Base-by-base conservation (phyloP, 2,329 filamentous ascomycete species). In the Botrytis fragariae region DNA sequence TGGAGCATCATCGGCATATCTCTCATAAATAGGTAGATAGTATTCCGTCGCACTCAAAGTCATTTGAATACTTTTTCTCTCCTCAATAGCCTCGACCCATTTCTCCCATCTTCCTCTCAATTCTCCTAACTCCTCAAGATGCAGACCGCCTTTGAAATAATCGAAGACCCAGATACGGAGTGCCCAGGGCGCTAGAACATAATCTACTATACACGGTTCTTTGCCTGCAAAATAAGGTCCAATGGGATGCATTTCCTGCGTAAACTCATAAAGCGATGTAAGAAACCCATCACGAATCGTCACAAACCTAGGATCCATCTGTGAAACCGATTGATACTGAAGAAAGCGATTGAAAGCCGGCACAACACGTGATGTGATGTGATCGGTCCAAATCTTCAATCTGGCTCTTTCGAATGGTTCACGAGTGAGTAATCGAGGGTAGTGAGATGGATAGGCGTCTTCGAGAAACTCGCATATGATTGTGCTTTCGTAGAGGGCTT, bases 401-500 rank as follows among this genome's bases (percentile, higher is more conserved):
- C 89, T 82, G 5, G 92, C 92, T 70, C 87, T 85, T 71, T 89
- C 85, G 78, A 93, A 95, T 0, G 88, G 83, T 72, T 90, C 88
- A 0, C 81, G 78, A 0, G 92, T 90, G 16, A 93, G 82, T 6
- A 95, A 81, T 69, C 87, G 78, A 12, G 77, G 76, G 0, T 71
- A 71, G 72, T 84, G 81, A 6, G 84, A 84, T 0, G 86, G 83
- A 74, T 89, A 94, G 0, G 88, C 89, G 75, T 95, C 92, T 76
- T 95, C 90, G 1, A 95, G 84, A 76, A 93, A 95, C 80, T 94
- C 92, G 82, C 89, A 90, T 54, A 95, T 86, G 64, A 95, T 87
- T 12, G 85, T 88, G 78, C 90, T 92, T 81, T 95, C 92, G 77
- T 92, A 94, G 10, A 95, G 84, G 0, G 91, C 88, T 79, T 89